These are phyloP conservation scores for Thelephora terrestris DNA, from an alignment of 1,284 basidiomycete genomes.

Conservation along the genomic window DNA sequence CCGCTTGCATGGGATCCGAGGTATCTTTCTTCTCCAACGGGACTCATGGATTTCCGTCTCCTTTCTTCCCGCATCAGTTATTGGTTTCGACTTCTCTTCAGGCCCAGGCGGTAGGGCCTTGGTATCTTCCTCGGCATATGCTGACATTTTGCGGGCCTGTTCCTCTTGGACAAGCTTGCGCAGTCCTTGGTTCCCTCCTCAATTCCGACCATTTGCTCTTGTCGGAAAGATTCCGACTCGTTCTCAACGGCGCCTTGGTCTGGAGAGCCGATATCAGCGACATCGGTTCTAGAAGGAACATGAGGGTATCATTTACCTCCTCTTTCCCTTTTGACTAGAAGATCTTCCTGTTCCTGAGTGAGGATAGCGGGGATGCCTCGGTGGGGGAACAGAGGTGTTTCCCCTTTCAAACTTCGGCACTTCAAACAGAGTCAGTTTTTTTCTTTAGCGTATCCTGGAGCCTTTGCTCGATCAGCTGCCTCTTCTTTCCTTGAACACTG, in stretches of 20 bases:
- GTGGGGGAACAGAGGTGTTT: conserved; percentile 50
- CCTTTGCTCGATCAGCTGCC: conserved; percentile 68
- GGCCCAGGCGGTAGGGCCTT: conserved; percentile 5
- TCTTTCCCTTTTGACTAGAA: conserved; percentile 49
- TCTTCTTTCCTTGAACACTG: conserved; percentile 56
- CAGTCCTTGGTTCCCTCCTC: conserved; percentile 53
- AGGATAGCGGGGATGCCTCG: conserved; percentile 56
- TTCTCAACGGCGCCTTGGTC: conserved; percentile 52
- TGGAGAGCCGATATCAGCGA: conserved; percentile 17
- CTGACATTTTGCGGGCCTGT: conserved; percentile 30
- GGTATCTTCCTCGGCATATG: conserved; percentile 18
- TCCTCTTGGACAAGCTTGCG: conserved; percentile 57
- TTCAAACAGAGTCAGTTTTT: conserved; percentile 74
- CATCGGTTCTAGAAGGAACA: conserved; percentile 1
- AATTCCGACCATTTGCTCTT: conserved; percentile 47
- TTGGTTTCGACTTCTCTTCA: conserved; percentile 11
- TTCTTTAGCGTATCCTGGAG: conserved; percentile 70
- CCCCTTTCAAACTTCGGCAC: conserved; percentile 72
- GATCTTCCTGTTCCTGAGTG: conserved; percentile 57
- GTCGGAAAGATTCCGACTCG: conserved; percentile 55
- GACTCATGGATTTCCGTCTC: conserved; percentile 31
- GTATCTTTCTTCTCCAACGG: conserved; percentile 29
- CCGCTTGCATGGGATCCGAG: conserved; percentile 30
- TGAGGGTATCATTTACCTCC: conserved; percentile 33
- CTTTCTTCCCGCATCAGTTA: background rate